Conservation (phyloP, 768 basidiomycete genomes). For the Xerocomellus intermedius region DNA sequence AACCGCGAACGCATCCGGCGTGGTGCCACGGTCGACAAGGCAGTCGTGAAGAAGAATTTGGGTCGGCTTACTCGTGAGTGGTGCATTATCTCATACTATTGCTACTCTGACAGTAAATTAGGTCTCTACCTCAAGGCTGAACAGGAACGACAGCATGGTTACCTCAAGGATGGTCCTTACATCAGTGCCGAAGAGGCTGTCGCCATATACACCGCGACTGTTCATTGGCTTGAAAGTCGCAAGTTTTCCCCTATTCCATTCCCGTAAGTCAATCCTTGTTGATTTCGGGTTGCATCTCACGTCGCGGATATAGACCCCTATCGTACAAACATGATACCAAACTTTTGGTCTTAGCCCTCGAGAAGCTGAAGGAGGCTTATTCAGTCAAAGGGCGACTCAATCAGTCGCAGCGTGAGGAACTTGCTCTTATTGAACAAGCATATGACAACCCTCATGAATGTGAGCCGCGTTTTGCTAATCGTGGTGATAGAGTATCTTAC, state of each 20-base stretch:
- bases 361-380: constrained; percentile 99
- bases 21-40: constrained; percentile 97
- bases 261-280: constrained; percentile 54
- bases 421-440: constrained; percentile 97
- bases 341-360: constrained; percentile 90
- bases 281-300: constrained; percentile 2
- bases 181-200: constrained; percentile 99
- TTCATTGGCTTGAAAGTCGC: constrained; percentile 97
- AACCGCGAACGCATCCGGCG: constrained; percentile 97
- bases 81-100: background rate
- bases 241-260: constrained; percentile 99
- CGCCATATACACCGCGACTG: constrained; percentile 97
- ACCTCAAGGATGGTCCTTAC: constrained; percentile 98
- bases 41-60: constrained; percentile 98
- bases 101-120: constrained; percentile 24
- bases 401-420: constrained; percentile 96
- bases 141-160: constrained; percentile 97
- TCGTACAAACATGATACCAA: constrained; percentile 99
- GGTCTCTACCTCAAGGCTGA: constrained; percentile 96
- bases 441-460: constrained; percentile 99
- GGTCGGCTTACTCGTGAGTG: constrained; percentile 89
- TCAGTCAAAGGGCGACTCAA: constrained; percentile 97
- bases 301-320: constrained; percentile 56
- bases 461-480: constrained; percentile 28
- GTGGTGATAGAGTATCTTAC: constrained; percentile 2